Percentiles rank a stretch among this genome's conserved stretches.
phyloP scores from a whole-genome alignment of 129 eudicot species.

The Oenanthe sinensis region DNA sequence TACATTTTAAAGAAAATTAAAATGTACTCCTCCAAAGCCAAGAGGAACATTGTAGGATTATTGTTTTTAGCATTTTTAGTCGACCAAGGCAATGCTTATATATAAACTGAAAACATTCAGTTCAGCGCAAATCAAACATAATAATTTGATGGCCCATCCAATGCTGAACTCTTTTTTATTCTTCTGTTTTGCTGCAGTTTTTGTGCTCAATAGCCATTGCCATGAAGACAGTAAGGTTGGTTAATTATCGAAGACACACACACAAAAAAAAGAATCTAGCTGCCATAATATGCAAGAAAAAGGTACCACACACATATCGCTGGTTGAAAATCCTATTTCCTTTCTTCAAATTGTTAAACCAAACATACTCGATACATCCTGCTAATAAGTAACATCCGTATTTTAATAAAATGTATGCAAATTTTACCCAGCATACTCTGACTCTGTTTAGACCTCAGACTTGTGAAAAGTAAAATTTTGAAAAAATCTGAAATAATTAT shows the following conservation, averaged over 20 bases:
- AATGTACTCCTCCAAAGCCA: not conserved
- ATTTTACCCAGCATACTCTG: not conserved
- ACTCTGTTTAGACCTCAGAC: not conserved
- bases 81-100: not conserved
- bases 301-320: not conserved
- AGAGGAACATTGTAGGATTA: not conserved
- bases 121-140: not conserved
- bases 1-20: not conserved
- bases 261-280: not conserved
- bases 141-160: not conserved
- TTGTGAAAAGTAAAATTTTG: not conserved
- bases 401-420: not conserved
- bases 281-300: not conserved
- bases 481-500: not conserved
- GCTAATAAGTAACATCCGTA: too few species aligned
- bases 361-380: not conserved
- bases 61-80: not conserved
- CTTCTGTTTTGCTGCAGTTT: slow-evolving; percentile 9
- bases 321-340: not conserved
- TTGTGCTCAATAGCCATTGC: slow-evolving; percentile 12
- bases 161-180: not conserved
- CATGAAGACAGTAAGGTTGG: slow-evolving; percentile 9
- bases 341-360: not conserved
- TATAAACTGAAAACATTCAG: not conserved
- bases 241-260: not conserved